Conservation (phyloP, 441 rosid genomes). For the Lepidium campestre region DNA sequence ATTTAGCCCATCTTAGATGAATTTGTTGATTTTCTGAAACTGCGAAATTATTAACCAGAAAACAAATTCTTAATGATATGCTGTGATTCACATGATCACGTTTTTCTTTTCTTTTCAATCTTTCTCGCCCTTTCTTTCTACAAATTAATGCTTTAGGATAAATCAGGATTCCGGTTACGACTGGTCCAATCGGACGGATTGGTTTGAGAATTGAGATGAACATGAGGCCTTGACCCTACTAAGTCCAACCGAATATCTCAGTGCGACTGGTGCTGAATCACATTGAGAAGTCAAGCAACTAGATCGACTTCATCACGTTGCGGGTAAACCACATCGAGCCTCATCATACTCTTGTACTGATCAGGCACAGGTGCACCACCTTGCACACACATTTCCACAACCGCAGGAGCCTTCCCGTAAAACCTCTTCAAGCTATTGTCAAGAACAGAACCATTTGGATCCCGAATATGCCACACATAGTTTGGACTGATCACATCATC, state of each 20-base stretch:
- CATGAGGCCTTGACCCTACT: neutral
- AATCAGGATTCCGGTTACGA: neutral
- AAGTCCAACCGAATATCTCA: neutral
- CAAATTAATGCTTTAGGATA: neutral
- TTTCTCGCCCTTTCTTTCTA: neutral
- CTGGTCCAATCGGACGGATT: neutral
- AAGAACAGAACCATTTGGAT: slow-evolving; percentile 44
- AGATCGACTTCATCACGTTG: slow-evolving; percentile 74
- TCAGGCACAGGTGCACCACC: slow-evolving; percentile 68
- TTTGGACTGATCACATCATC: slow-evolving; percentile 71
- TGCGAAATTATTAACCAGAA: neutral
- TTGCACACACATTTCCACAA: slow-evolving; percentile 73
- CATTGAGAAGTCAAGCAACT: slow-evolving; percentile 44
- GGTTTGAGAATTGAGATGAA: neutral
- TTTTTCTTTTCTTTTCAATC: neutral
- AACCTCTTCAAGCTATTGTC: slow-evolving; percentile 62
- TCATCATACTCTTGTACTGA: slow-evolving; percentile 72
- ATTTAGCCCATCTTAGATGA: neutral
- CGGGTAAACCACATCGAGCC: slow-evolving; percentile 74
- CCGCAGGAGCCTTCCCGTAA: slow-evolving; percentile 79
- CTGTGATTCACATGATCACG: neutral
- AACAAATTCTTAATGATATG: neutral
- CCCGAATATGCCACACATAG: slow-evolving; percentile 75
- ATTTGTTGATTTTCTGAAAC: neutral
- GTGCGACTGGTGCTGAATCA: neutral